Percentiles rank a stretch among this genome's conserved stretches.
Evolutionary conservation across 106 monocot genomes (phyloP).

Genomic region (Dioscorea dumetorum): DNA sequence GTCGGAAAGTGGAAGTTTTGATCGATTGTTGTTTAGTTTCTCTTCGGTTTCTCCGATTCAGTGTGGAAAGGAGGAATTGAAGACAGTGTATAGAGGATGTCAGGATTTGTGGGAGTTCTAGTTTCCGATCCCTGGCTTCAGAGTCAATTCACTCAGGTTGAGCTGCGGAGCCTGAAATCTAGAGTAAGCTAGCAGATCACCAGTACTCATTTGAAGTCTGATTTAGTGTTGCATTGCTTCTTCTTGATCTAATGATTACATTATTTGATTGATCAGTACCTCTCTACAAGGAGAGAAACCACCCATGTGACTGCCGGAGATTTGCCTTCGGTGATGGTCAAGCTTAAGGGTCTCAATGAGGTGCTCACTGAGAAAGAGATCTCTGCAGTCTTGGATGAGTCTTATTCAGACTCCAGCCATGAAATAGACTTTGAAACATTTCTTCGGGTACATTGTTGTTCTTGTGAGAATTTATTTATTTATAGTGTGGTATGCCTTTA

Average conservation of each 20-base stretch:
- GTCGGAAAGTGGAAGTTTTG: not conserved
- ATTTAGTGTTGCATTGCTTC: not conserved
- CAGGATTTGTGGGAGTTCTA: conserved; percentile 39
- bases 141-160: conserved; percentile 69
- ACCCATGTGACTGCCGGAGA: conserved; percentile 41
- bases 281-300: conserved; percentile 27
- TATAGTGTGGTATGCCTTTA: not conserved
- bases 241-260: not conserved
- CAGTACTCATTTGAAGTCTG: not conserved
- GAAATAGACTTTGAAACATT: conserved; percentile 84
- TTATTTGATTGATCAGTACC: not conserved
- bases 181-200: conserved; percentile 21
- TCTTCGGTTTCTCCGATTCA: not conserved
- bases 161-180: conserved; percentile 36
- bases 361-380: conserved; percentile 62
- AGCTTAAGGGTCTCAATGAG: conserved; percentile 52
- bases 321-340: conserved; percentile 50
- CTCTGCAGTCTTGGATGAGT: conserved; percentile 35
- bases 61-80: not conserved
- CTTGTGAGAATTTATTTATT: not conserved
- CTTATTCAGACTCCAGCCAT: conserved; percentile 34
- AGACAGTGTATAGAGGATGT: conserved; percentile 13
- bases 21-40: not conserved
- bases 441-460: conserved; percentile 36
- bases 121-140: conserved; percentile 66